phyloP scores from a whole-genome alignment of 441 rosid genomes.

The Populus hybrid region DNA sequence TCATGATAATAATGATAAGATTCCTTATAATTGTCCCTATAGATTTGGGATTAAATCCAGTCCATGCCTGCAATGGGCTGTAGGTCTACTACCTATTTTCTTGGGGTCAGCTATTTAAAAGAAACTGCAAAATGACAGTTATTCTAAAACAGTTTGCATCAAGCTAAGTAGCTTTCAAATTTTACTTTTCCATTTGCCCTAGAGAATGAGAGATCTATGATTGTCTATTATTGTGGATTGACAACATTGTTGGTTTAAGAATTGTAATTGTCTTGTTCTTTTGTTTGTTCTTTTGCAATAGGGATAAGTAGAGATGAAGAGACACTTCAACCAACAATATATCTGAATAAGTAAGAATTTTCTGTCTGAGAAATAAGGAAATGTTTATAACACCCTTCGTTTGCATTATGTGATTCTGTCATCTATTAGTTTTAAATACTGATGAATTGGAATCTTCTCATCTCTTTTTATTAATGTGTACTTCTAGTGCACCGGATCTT shows the following conservation, averaged over 20 bases:
- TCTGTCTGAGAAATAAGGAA: neutral
- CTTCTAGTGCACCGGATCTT: neutral
- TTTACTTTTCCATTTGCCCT: neutral
- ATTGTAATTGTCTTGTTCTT: neutral
- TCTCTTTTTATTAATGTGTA: neutral
- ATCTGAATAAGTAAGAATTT: conserved; percentile 75
- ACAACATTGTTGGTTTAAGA: conserved; percentile 16
- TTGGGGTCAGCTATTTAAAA: neutral
- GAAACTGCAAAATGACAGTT: neutral
- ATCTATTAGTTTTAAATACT: neutral
- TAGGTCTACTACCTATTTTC: neutral
- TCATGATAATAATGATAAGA: neutral
- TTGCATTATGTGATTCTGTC: neutral
- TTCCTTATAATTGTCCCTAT: neutral
- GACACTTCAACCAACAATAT: conserved; percentile 75
- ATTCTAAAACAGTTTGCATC: neutral
- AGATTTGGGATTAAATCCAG: neutral
- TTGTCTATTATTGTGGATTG: neutral
- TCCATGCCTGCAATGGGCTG: neutral
- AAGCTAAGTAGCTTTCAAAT: neutral
- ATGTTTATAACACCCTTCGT: neutral
- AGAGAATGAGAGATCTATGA: neutral
- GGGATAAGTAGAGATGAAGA: conserved; percentile 82
- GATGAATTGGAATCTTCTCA: neutral
- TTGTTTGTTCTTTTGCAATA: conserved; percentile 20